Base-by-base conservation (phyloP, 1,284 basidiomycete species). In the Leccinum colubrinum region DNA sequence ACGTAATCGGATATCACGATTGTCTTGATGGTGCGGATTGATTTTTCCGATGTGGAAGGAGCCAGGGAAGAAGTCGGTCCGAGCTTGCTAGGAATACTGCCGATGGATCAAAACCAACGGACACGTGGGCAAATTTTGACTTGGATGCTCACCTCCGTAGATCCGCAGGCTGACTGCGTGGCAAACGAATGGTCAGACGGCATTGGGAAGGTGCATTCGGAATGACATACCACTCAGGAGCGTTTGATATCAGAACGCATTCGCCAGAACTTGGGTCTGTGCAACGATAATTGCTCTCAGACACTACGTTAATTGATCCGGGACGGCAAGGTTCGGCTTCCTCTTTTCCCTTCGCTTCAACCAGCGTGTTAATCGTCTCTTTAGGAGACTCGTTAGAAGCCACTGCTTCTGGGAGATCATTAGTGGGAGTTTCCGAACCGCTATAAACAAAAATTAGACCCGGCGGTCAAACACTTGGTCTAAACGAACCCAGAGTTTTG, bases 1-100 rank as follows among this genome's bases (percentile, higher is more conserved):
- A 88, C 87, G 64, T 90, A 84, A 76, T 91, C 89, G 62, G 85
- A 89, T 67, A 91, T 80, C 64, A 90, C 80, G 33, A 85, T 83
- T 61, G 91, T 76, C 74, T 85, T 87, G 59, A 90, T 82, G 53
- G 80, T 74, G 59, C 84, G 82, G 73, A 70, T 60, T 37, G 65
- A 62, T 58, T 58, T 56, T 17, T 41, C 41, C 6, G 59, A 67
- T 15, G n/a, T 5, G 3, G 30, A 6, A 27, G 27, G 15, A 2
- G 9, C 5, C 14, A 11, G 15, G 8, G 33, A 11, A 22, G 61
- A 17, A 53, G 41, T 5, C 5, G 56, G 20, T n/a, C 15, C 50
- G 6, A 69, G 62, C 20, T 69, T 71, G 12, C 69, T 72, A 22
- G 69, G 56, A 50, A 70, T 71, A 3, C 68, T 70, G 9, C 37